Conservation (phyloP, 208 protist species). For the Acanthamoeba castellanii region DNA sequence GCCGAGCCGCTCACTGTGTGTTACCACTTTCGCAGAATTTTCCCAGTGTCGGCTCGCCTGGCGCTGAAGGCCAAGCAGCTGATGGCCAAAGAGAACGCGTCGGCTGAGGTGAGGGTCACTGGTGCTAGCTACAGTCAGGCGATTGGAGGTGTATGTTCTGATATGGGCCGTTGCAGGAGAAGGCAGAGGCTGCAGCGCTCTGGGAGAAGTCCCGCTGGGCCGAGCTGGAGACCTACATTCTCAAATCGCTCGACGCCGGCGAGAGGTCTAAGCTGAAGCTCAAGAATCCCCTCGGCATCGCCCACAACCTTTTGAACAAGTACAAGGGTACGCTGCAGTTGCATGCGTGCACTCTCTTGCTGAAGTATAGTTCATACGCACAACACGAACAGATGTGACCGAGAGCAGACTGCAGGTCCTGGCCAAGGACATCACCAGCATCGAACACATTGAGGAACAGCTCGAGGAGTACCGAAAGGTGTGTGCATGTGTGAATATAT, state of each 20-base stretch:
- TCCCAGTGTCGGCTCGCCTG: constrained; percentile 73
- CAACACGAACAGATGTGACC: neutral
- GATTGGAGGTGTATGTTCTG: neutral
- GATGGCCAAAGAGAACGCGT: neutral
- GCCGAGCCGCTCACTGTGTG: no score
- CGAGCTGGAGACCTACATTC: constrained; percentile 78
- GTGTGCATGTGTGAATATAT: neutral
- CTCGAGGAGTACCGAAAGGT: constrained; percentile 8
- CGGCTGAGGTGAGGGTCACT: neutral
- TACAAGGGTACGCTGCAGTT: neutral
- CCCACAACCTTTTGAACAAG: constrained; percentile 12
- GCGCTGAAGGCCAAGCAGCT: constrained; percentile 79
- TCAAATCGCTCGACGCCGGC: constrained; percentile 76
- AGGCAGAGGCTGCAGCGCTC: neutral
- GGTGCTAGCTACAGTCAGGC: neutral
- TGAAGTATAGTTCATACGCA: neutral
- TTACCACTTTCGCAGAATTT: constrained; percentile 47
- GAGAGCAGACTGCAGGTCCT: neutral
- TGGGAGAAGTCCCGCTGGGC: constrained; percentile 75
- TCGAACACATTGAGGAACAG: constrained; percentile 47
- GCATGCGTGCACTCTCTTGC: neutral
- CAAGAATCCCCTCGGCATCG: constrained; percentile 76
- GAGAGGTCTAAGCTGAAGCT: constrained; percentile 78
- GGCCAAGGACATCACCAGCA: constrained; percentile 48
- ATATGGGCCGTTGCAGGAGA: neutral